These are phyloP conservation scores for Lithocarpus polystachyus DNA, from an alignment of 306 rosid genomes.

Conservation along the genomic window DNA sequence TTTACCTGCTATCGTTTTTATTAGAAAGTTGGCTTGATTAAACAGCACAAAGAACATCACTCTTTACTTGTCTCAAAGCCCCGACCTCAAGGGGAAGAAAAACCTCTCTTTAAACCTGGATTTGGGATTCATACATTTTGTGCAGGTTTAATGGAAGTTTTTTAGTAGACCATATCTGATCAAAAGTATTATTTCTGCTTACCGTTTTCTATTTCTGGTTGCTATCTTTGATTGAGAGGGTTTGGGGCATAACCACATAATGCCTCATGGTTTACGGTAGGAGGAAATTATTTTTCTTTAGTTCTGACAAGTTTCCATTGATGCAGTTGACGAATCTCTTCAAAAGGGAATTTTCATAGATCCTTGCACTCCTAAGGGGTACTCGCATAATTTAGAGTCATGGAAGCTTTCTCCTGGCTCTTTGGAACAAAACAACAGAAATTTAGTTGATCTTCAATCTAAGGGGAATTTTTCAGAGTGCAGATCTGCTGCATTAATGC, in stretches of 20 bases:
- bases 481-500: conserved; percentile 74
- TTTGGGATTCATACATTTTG: too few species aligned
- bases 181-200: not conserved
- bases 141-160: too few species aligned
- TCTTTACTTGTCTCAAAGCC: too few species aligned
- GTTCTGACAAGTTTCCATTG: conserved; percentile 21
- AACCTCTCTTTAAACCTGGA: too few species aligned
- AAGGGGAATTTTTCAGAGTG: conserved; percentile 87
- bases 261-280: conserved; percentile 9
- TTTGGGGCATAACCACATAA: not conserved
- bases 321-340: conserved; percentile 65
- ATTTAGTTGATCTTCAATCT: conserved; percentile 48
- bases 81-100: too few species aligned
- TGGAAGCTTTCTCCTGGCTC: conserved; percentile 53
- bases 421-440: conserved; percentile 27
- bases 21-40: too few species aligned
- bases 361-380: conserved; percentile 92
- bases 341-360: conserved; percentile 46
- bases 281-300: conserved; percentile 20
- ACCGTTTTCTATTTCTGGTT: not conserved
- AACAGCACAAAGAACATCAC: too few species aligned
- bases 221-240: not conserved
- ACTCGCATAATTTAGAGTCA: conserved; percentile 43
- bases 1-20: too few species aligned
- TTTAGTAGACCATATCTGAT: too few species aligned